Conservation (phyloP, 441 rosid species). For the Pelargonium fulgidum region DNA sequence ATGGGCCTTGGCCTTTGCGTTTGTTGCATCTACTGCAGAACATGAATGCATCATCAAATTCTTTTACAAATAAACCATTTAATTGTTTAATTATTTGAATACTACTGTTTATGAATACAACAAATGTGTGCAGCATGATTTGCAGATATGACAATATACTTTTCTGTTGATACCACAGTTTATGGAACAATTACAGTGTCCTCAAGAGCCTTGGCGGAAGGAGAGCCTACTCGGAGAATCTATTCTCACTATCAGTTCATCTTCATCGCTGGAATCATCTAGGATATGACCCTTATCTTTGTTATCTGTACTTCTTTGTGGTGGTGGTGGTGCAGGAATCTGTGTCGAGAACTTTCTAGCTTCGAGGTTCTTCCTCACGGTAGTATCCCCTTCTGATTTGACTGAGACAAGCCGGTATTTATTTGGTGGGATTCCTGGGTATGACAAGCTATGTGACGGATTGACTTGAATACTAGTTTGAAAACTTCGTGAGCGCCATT, state of each 20-base stretch:
- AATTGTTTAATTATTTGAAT: too few relatives aligned
- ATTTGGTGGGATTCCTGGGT: slow-evolving; percentile 30
- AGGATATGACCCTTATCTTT: slow-evolving; percentile 20
- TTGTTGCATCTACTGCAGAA: too few relatives aligned
- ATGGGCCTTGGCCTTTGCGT: too few relatives aligned
- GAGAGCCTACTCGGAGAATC: slow-evolving; percentile 70
- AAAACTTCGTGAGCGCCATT: slow-evolving; percentile 28
- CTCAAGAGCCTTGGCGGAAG: slow-evolving; percentile 33
- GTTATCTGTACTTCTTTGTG: slow-evolving; percentile 15
- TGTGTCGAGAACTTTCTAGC: slow-evolving; percentile 16
- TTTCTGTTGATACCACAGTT: too few relatives aligned
- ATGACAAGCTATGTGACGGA: slow-evolving; percentile 33
- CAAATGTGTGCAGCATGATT: too few relatives aligned
- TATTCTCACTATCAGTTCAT: slow-evolving; percentile 49
- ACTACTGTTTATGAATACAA: too few relatives aligned
- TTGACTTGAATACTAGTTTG: slow-evolving; percentile 17
- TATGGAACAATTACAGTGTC: background rate
- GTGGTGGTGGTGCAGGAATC: slow-evolving; percentile 14
- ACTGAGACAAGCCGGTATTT: slow-evolving; percentile 28
- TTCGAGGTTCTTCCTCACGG: slow-evolving; percentile 28
- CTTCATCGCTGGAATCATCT: slow-evolving; percentile 51
- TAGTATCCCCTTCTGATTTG: slow-evolving; percentile 46
- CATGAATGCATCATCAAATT: too few relatives aligned
- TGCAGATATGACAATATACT: too few relatives aligned
- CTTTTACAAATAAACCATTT: too few relatives aligned